phyloP scores from a whole-genome alignment of 805 yeast species.

The Kazachstania taianensis region DNA sequence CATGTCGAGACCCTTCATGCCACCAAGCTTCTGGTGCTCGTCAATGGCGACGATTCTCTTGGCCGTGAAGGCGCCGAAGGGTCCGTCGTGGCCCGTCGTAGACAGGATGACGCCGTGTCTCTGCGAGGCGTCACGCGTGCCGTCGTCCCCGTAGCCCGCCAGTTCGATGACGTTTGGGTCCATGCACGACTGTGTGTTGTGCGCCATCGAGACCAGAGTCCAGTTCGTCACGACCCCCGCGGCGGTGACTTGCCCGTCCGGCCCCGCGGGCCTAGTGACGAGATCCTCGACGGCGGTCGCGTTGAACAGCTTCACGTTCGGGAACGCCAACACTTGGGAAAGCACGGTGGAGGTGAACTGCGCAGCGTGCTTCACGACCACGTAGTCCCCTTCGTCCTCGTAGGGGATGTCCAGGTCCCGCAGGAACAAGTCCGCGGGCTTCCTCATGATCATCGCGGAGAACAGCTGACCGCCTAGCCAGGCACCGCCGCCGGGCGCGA shows the following conservation, averaged over 20 bases:
- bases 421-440: conserved; percentile 65
- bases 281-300: conserved; percentile 76
- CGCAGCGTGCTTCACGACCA: conserved; percentile 75
- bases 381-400: conserved; percentile 74
- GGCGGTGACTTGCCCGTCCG: conserved; percentile 47
- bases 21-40: conserved; percentile 39
- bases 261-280: conserved; percentile 55
- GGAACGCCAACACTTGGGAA: conserved; percentile 58
- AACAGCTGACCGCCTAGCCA: conserved; percentile 72
- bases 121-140: conserved; percentile 28
- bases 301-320: conserved; percentile 67
- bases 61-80: conserved; percentile 71
- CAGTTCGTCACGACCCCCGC: conserved; percentile 80
- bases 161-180: conserved; percentile 71
- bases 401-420: conserved; percentile 53
- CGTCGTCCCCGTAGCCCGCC: conserved; percentile 28
- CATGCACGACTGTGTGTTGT: conserved; percentile 71
- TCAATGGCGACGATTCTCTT: conserved; percentile 53
- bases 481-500: conserved; percentile 75
- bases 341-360: conserved; percentile 61
- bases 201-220: conserved; percentile 69
- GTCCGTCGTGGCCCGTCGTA: conserved; percentile 76
- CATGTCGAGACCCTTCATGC: conserved; percentile 76
- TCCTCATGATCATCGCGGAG: conserved; percentile 70
- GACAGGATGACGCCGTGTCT: conserved; percentile 47